Evolutionary conservation across 768 basidiomycete genomes (phyloP).

Genomic region (Lentinula sp.): DNA sequence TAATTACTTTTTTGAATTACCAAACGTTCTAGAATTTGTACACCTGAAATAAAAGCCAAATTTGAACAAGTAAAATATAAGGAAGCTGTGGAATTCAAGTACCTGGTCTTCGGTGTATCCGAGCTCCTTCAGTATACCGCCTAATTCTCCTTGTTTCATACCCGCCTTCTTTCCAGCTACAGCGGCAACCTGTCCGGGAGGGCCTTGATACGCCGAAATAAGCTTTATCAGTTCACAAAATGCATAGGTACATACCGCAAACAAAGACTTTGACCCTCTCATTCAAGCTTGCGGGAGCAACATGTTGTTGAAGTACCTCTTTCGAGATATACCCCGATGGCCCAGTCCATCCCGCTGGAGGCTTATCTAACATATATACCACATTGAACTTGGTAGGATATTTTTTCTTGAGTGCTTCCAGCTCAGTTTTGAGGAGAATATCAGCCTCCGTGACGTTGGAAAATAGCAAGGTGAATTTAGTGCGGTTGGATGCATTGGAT

Average conservation of each 20-base stretch:
- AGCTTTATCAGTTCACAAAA: neutral
- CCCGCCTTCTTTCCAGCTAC: conserved; percentile 88
- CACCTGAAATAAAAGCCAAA: neutral
- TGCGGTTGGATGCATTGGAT: conserved; percentile 74
- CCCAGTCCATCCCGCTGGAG: conserved; percentile 53
- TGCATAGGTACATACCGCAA: conserved; percentile 51
- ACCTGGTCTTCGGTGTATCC: conserved; percentile 89
- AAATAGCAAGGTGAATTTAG: conserved; percentile 90
- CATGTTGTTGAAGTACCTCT: conserved; percentile 68
- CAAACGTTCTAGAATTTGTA: neutral
- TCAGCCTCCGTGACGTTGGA: conserved; percentile 87
- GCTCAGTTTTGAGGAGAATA: conserved; percentile 78
- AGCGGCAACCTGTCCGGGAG: conserved; percentile 85
- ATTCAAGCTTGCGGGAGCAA: conserved; percentile 54
- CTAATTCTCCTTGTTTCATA: conserved; percentile 77
- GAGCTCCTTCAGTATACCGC: conserved; percentile 57
- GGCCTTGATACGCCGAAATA: conserved; percentile 36
- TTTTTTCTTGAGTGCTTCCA: conserved; percentile 64
- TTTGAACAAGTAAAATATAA: neutral
- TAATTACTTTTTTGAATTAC: neutral
- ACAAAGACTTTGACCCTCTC: conserved; percentile 87
- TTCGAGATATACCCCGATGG: conserved; percentile 68
- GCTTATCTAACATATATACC: conserved; percentile 84
- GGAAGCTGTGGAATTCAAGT: neutral
- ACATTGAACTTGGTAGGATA: conserved; percentile 71